These are phyloP conservation scores for Podaxis mareebaensis DNA, from an alignment of 768 basidiomycete species.

Conservation along the genomic window DNA sequence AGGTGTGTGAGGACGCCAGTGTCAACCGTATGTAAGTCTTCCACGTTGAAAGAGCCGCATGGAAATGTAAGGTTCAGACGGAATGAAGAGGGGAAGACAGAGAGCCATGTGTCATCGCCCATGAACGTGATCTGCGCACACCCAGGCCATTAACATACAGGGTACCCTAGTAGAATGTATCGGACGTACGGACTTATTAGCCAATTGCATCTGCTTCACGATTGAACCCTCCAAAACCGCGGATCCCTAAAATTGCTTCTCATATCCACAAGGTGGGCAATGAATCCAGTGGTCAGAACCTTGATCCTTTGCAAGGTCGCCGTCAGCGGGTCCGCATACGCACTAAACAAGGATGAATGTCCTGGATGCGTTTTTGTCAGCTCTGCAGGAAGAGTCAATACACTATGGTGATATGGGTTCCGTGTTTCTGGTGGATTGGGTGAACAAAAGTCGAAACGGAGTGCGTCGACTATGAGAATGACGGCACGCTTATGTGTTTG, in stretches of 20 bases:
- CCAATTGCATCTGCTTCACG: constrained; percentile 64
- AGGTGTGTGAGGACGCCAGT: constrained; percentile 84
- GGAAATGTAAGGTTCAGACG: constrained; percentile 73
- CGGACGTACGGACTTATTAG: constrained; percentile 56
- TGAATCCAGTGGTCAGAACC: constrained; percentile 90
- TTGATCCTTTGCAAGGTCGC: constrained; percentile 95
- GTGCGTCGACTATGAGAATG: constrained; percentile 80
- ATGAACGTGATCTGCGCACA: constrained; percentile 71
- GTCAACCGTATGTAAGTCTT: constrained; percentile 96
- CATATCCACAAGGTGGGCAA: constrained; percentile 92
- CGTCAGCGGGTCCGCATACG: constrained; percentile 93
- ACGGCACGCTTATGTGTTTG: constrained; percentile 73
- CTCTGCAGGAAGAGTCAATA: constrained; percentile 76
- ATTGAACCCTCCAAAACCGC: constrained; percentile 86
- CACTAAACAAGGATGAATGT: constrained; percentile 84
- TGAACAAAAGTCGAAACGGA: constrained; percentile 92
- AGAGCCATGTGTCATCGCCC: constrained; percentile 98
- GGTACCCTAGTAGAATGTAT: too few species aligned
- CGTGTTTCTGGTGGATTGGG: constrained; percentile 61
- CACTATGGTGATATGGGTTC: constrained; percentile 76
- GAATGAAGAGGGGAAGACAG: constrained; percentile 80
- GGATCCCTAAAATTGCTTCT: constrained; percentile 89
- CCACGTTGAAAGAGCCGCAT: constrained; percentile 97
- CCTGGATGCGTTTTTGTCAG: constrained; percentile 63
- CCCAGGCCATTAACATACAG: background rate